Evolutionary conservation across 176 grass and related monocot species (phyloP).

Genomic region (Alloteropsis semialata): DNA sequence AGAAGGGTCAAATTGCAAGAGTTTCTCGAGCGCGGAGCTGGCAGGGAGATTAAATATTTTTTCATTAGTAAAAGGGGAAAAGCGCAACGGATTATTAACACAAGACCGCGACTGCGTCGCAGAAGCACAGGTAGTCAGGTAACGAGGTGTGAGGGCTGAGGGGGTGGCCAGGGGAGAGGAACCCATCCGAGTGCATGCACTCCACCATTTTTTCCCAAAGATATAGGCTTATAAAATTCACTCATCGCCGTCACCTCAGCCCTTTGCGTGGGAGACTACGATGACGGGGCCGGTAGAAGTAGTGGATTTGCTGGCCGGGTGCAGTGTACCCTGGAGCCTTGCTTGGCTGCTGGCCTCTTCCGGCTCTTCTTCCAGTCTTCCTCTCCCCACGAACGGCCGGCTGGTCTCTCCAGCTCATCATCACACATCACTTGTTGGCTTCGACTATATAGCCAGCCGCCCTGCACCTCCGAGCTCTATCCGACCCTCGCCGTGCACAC

Average conservation of each 20-base stretch:
- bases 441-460: not conserved
- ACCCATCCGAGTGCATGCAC: slow-evolving; percentile 10
- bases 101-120: not conserved
- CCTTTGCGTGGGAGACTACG: slow-evolving; percentile 8
- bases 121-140: no score
- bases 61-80: not conserved
- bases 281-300: not conserved
- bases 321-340: slow-evolving; percentile 40
- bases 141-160: not conserved
- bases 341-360: no score
- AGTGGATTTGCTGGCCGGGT: not conserved
- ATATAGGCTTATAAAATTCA: slow-evolving; percentile 26
- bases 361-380: no score
- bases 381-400: no score
- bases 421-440: no score
- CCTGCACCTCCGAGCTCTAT: not conserved
- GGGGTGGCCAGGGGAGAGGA: slow-evolving; percentile 42
- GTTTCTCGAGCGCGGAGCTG: not conserved
- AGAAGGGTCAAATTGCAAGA: not conserved
- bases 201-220: not conserved
- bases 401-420: not conserved
- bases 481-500: not conserved
- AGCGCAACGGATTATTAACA: not conserved
- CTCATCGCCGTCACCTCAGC: slow-evolving; percentile 17
- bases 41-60: not conserved